Percentiles rank a stretch among this genome's conserved stretches.
These are phyloP conservation scores for Taiwanofungus camphoratus DNA, from an alignment of 1,284 basidiomycete species.

Conservation along the genomic window DNA sequence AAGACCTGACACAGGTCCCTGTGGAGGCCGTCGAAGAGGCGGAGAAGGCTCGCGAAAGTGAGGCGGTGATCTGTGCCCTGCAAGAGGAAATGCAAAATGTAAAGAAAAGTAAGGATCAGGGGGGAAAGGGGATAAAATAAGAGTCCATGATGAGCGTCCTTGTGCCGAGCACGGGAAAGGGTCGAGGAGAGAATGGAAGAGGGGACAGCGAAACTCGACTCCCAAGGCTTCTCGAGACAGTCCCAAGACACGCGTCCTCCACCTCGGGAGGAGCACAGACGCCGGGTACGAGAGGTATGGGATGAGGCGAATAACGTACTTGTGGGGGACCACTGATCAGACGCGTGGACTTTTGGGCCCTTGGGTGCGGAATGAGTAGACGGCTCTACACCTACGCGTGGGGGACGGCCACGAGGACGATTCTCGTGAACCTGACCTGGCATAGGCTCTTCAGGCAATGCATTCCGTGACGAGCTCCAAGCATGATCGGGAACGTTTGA, in stretches of 20 bases:
- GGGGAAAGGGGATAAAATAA: slow-evolving; percentile 30
- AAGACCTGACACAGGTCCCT: slow-evolving; percentile 5
- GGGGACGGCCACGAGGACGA: slow-evolving; percentile 18
- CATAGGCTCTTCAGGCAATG: slow-evolving; percentile 13
- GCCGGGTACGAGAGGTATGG: slow-evolving; percentile 37
- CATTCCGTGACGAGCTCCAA: slow-evolving; percentile 18
- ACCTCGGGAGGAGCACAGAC: slow-evolving; percentile 42
- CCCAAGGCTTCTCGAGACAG: slow-evolving; percentile 48
- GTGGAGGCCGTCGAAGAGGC: slow-evolving; percentile 10
- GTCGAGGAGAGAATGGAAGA: slow-evolving; percentile 38
- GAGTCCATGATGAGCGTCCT: slow-evolving; percentile 52
- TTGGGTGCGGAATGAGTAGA: no score
- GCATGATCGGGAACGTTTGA: slow-evolving; percentile 10
- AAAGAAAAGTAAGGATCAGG: slow-evolving; percentile 31
- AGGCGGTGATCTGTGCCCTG: slow-evolving; percentile 49
- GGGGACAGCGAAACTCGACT: slow-evolving; percentile 38
- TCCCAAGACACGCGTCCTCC: slow-evolving; percentile 38
- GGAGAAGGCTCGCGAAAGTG: slow-evolving; percentile 19
- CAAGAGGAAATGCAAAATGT: slow-evolving; percentile 37
- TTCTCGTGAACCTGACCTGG: slow-evolving; percentile 20
- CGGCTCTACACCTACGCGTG: slow-evolving; percentile 12
- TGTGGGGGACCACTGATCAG: slow-evolving; percentile 45
- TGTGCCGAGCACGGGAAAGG: slow-evolving; percentile 43
- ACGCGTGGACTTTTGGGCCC: no score
- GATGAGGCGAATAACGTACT: slow-evolving; percentile 77